phyloP scores from a whole-genome alignment of 2,329 filamentous ascomycete species.

The Pseudocercospora pini-densiflorae region DNA sequence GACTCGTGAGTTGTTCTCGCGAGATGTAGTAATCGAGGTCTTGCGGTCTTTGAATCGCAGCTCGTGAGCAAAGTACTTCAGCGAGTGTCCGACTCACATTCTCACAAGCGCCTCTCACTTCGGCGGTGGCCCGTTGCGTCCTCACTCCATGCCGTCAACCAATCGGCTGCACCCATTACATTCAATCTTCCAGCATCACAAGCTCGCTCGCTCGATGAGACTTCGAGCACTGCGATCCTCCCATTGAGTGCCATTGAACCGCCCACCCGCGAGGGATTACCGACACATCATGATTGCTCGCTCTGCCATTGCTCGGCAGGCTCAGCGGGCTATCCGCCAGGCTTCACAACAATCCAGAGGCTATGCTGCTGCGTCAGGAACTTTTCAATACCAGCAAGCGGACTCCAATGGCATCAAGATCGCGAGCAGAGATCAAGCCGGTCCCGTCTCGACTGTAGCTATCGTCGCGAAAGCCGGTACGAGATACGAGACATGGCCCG shows the following conservation, averaged over 20 bases:
- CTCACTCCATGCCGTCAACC: conserved; percentile 3
- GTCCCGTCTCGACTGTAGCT: conserved; percentile 87
- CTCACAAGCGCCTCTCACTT: not conserved
- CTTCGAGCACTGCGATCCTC: not conserved
- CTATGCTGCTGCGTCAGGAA: conserved; percentile 70
- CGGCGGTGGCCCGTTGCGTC: not conserved
- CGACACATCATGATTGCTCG: conserved; percentile 65
- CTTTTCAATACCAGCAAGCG: conserved; percentile 85
- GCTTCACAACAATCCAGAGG: conserved; percentile 66
- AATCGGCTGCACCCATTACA: conserved; percentile 23
- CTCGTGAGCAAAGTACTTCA: not conserved
- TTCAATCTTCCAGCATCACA: not conserved
- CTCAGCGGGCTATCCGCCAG: conserved; percentile 65
- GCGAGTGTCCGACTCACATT: conserved; percentile 2
- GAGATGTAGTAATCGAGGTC: not conserved
- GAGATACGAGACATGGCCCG: conserved; percentile 86
- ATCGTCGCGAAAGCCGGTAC: conserved; percentile 94
- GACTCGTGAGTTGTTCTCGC: conserved; percentile 12
- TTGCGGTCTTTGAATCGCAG: not conserved
- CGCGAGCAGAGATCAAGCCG: conserved; percentile 85
- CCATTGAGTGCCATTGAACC: conserved; percentile 26
- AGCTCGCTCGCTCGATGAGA: not conserved
- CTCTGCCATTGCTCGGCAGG: conserved; percentile 66
- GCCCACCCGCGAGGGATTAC: conserved; percentile 31
- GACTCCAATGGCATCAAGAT: conserved; percentile 90